Evolutionary conservation across 2,329 filamentous ascomycete genomes (phyloP), one percentile per base, ranked within the genome.

Genomic region (Huntiella bhutanensis): DNA sequence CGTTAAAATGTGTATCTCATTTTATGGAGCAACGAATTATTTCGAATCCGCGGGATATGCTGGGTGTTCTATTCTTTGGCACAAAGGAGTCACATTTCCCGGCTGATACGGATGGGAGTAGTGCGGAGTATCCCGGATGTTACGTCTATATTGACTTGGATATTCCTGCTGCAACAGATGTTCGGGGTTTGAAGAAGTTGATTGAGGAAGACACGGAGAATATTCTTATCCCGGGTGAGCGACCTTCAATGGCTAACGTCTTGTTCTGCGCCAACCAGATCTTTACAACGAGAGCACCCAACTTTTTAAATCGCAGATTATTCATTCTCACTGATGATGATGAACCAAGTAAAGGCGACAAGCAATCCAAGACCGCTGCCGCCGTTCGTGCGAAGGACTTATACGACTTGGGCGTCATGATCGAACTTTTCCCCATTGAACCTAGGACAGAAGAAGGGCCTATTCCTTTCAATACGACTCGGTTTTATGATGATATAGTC

Each of bases 1-100:
- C 91, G 3, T 64, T 98, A 43, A 94, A 94, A 68, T 95, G 85
- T 55, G 91, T 88, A 49, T 93, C 93, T 57, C 77, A 85, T 57
- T 69, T 98, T 45, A 95, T 98, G 84, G 85, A 96, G 63, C 88
- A 96, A 64, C 84, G 91, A 55, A 96, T 98, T 61, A 96, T 98
- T 55, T 88, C 88, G 3, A 88, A 87, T 51, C 91, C 91, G 1
- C 87, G 80, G 57, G 91, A 98, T 51, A 92, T 95, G 83, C 95
- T 98, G 73, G 87, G 88, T 2, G 81, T 98, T 19, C 61, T 98
- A 34, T 68, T 98, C 0, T 98, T 92, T 58, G 87, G 87, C 6
- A 98, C 91, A 0, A 70, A 92, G 56, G 74, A 83, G 61, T 83
- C 85, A 35, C 86, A 80, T 54, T 87, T 86, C 52, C 75, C 77